Percentiles rank a stretch among this genome's conserved stretches.
phyloP scores from a whole-genome alignment of 75 land plant genomes.

The Isoetes taiwanensis region DNA sequence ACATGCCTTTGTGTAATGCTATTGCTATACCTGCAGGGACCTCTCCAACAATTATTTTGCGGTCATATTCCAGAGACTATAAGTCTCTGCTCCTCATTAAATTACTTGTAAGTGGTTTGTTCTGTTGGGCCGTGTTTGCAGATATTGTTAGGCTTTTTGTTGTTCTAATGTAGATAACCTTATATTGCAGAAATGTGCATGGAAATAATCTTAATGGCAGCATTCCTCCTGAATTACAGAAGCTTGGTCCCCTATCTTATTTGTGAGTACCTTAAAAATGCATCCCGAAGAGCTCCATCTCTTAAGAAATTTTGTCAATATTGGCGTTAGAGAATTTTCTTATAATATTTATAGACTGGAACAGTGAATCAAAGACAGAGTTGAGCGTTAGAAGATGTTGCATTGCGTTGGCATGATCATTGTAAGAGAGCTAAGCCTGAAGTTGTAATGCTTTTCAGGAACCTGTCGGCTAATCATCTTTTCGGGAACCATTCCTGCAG shows the following conservation, averaged over 20 bases:
- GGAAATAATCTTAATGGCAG: constrained; percentile 67
- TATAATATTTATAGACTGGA: too few relatives aligned
- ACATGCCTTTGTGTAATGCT: too few relatives aligned
- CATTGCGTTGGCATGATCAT: too few relatives aligned
- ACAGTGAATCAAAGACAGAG: too few relatives aligned
- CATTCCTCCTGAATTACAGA: constrained; percentile 58
- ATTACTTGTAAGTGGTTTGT: constrained; percentile 25
- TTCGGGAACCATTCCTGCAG: constrained; percentile 60
- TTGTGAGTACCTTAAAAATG: too few relatives aligned
- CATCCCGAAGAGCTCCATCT: too few relatives aligned
- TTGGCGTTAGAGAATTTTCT: too few relatives aligned
- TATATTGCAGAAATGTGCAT: constrained; percentile 38
- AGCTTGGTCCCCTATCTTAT: constrained; percentile 74
- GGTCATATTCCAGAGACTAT: constrained; percentile 83
- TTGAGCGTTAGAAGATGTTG: too few relatives aligned
- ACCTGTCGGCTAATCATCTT: constrained; percentile 64
- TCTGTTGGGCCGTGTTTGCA: neutral
- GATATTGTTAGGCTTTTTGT: neutral
- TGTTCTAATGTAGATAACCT: neutral
- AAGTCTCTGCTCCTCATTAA: constrained; percentile 60
- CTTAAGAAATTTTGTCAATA: too few relatives aligned
- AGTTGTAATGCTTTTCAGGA: too few relatives aligned
- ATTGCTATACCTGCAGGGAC: constrained; percentile 46
- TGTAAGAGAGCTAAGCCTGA: too few relatives aligned
- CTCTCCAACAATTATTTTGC: constrained; percentile 68